Evolutionary conservation across 2,329 filamentous ascomycete genomes (phyloP).

Genomic region (Verticillium albo-atrum): DNA sequence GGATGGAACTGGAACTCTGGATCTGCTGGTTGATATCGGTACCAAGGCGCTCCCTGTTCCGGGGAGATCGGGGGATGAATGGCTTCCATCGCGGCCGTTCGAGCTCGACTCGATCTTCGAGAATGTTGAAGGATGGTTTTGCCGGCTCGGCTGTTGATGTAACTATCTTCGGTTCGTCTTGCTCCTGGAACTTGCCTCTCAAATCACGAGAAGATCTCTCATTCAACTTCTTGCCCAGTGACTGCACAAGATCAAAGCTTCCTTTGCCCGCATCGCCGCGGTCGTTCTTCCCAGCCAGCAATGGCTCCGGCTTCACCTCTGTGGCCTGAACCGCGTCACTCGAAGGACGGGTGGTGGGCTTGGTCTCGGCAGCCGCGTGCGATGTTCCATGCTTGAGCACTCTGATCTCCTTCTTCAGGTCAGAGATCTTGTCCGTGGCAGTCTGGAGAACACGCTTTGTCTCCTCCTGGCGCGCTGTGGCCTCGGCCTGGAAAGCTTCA

Average conservation of each 20-base stretch:
- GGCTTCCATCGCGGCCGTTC: constrained; percentile 34
- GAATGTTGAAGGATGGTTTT: constrained; percentile 7
- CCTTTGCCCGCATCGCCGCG: constrained; percentile 4
- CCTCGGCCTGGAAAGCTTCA: constrained; percentile 47
- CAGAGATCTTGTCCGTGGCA: constrained; percentile 52
- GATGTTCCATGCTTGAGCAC: constrained; percentile 30
- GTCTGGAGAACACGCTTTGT: constrained; percentile 50
- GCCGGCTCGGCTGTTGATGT: background rate
- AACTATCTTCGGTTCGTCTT: constrained; percentile 11
- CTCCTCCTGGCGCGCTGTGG: constrained; percentile 49
- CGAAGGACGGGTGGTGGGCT: background rate
- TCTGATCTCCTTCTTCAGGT: constrained; percentile 50
- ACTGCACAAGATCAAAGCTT: constrained; percentile 21
- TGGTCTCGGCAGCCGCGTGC: background rate
- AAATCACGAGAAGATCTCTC: constrained; percentile 19
- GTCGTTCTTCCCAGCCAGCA: constrained; percentile 7
- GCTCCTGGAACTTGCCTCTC: constrained; percentile 29
- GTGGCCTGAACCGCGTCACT: background rate
- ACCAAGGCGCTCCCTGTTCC: constrained; percentile 30
- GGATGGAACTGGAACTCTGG: constrained; percentile 20
- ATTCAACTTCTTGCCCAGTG: constrained; percentile 13
- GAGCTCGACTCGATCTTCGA: constrained; percentile 11
- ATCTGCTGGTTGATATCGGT: constrained; percentile 25
- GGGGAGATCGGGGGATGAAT: constrained; percentile 35
- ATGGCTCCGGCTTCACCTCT: background rate